These are phyloP conservation scores for Tephrocybe sp. DNA, from an alignment of 768 basidiomycete genomes.

Conservation along the genomic window DNA sequence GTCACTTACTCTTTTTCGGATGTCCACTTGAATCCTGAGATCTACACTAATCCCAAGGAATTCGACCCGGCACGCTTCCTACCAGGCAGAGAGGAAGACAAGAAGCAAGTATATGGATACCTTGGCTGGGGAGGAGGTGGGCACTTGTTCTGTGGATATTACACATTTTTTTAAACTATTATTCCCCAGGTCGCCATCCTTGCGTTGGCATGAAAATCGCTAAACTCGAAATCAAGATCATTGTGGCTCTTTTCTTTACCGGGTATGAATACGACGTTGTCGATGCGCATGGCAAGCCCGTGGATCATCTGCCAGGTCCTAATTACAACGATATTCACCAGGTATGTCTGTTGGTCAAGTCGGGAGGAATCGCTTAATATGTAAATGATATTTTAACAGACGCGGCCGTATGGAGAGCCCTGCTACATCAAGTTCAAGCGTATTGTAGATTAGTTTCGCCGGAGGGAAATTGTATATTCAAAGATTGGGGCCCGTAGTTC, in stretches of 20 bases:
- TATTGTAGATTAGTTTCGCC: no score
- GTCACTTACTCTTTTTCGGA: slow-evolving; percentile 31
- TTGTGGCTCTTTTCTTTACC: slow-evolving; percentile 32
- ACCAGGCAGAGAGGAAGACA: slow-evolving; percentile 33
- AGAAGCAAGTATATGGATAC: slow-evolving; percentile 29
- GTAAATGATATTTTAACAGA: slow-evolving; percentile 18
- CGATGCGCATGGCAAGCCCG: slow-evolving; percentile 25
- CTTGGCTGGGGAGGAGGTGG: slow-evolving; percentile 41
- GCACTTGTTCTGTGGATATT: slow-evolving; percentile 1
- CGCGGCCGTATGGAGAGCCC: slow-evolving; percentile 23
- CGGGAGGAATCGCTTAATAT: no score
- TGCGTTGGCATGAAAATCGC: slow-evolving; percentile 40
- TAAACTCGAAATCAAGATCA: slow-evolving; percentile 37
- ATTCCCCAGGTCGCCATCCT: slow-evolving; percentile 36
- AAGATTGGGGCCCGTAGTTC: no score
- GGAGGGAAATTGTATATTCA: no score
- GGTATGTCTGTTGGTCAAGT: no score
- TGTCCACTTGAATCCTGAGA: slow-evolving; percentile 31
- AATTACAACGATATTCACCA: slow-evolving; percentile 32
- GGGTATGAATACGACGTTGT: slow-evolving; percentile 35
- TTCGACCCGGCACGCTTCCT: slow-evolving; percentile 35
- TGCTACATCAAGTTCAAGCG: slow-evolving; percentile 27
- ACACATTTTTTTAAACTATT: background rate
- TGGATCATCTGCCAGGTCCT: slow-evolving; percentile 24
- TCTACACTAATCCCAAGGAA: slow-evolving; percentile 31